Conservation (phyloP, 108 stramenopile genomes). For the Nannochloropsis gaditana region DNA sequence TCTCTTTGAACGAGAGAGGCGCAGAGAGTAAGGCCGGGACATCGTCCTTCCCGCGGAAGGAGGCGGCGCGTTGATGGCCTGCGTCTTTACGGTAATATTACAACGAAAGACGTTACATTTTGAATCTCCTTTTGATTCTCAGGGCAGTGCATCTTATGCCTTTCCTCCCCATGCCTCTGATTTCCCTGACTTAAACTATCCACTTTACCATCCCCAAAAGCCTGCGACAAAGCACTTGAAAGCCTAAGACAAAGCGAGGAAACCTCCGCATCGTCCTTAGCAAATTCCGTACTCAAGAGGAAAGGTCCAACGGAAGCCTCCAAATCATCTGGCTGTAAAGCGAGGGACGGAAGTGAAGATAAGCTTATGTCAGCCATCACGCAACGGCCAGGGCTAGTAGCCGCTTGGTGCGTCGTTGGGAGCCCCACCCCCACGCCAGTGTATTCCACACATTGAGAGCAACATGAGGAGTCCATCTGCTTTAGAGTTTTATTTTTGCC, state of each 20-base stretch:
- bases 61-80: slow-evolving; percentile 29
- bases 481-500: not conserved
- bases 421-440: too few species aligned
- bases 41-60: slow-evolving; percentile 33
- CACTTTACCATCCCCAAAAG: not conserved
- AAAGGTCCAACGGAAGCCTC: slow-evolving; percentile 42
- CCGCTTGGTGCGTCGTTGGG: too few species aligned
- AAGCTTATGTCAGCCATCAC: not conserved
- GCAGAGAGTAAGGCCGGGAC: not conserved
- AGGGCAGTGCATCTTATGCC: slow-evolving; percentile 17
- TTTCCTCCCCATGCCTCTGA: not conserved
- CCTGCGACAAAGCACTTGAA: slow-evolving; percentile 32
- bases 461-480: too few species aligned
- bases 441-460: too few species aligned
- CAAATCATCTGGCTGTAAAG: slow-evolving; percentile 1
- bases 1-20: slow-evolving; percentile 34
- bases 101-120: not conserved
- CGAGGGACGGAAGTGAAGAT: not conserved
- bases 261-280: slow-evolving; percentile 36
- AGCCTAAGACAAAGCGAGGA: slow-evolving; percentile 34
- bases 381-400: too few species aligned
- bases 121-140: slow-evolving; percentile 25
- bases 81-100: slow-evolving; percentile 21
- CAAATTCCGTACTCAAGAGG: slow-evolving; percentile 40
- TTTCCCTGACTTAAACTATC: not conserved